Evolutionary conservation across 169 alveolate genomes (phyloP).

Genomic region (Cryptosporidium ryanae): DNA sequence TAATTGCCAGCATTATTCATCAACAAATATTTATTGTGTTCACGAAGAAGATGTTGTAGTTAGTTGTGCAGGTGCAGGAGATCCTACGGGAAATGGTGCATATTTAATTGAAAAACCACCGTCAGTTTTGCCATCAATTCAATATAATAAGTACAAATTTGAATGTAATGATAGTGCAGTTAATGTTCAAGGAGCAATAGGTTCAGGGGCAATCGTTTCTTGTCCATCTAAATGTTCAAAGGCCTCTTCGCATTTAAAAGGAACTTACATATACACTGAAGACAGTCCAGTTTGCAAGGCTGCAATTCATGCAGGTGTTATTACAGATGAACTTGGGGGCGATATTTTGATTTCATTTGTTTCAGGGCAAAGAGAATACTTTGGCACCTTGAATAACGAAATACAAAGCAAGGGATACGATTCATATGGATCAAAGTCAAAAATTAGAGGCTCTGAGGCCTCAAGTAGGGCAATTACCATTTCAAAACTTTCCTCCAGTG

Average conservation of each 20-base stretch:
- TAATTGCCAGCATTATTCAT: conserved; percentile 60
- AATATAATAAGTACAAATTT: conserved; percentile 54
- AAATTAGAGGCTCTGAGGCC: conserved; percentile 56
- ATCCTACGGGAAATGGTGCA: conserved; percentile 80
- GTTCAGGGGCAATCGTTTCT: conserved; percentile 51
- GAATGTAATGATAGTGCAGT: conserved; percentile 68
- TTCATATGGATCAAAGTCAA: conserved; percentile 18
- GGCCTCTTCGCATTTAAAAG: conserved; percentile 80
- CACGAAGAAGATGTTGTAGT: conserved; percentile 81
- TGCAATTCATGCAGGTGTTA: conserved; percentile 80
- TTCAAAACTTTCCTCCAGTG: conserved; percentile 52
- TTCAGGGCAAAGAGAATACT: conserved; percentile 68
- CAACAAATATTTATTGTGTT: conserved; percentile 63
- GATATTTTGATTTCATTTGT: conserved; percentile 58
- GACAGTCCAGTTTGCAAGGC: conserved; percentile 86
- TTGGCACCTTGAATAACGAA: conserved; percentile 75
- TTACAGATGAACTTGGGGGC: conserved; percentile 76
- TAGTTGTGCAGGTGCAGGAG: conserved; percentile 81
- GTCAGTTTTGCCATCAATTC: conserved; percentile 62
- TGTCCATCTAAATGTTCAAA: conserved; percentile 61
- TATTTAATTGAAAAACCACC: conserved; percentile 62
- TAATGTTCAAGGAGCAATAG: conserved; percentile 55
- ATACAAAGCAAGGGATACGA: conserved; percentile 69
- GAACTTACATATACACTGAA: conserved; percentile 88
- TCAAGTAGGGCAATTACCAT: conserved; percentile 30